These are phyloP conservation scores for Blastobotrys malaysiensis DNA, from an alignment of 1,139 yeast species.

Conservation along the genomic window DNA sequence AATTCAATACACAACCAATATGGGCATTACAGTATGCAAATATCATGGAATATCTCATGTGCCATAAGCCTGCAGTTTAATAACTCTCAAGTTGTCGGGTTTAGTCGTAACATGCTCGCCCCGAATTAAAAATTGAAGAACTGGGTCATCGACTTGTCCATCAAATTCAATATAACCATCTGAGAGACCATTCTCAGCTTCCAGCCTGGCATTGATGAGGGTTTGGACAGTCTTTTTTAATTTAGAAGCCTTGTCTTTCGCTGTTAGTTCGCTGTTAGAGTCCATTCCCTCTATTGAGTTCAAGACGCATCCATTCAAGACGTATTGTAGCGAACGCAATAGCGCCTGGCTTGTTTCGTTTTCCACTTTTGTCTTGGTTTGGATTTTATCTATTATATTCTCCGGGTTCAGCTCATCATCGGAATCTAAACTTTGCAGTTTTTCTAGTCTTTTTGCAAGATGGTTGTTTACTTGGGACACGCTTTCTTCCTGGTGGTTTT, in stretches of 20 bases:
- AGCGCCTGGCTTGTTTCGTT: slow-evolving; percentile 7
- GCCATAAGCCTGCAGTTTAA: slow-evolving; percentile 22
- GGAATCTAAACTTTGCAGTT: neutral
- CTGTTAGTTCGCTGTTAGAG: neutral
- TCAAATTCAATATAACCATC: slow-evolving; percentile 16
- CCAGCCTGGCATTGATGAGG: slow-evolving; percentile 22
- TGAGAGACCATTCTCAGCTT: slow-evolving; percentile 5
- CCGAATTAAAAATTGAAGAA: slow-evolving; percentile 18
- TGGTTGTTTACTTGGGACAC: neutral
- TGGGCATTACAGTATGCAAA: too few species aligned
- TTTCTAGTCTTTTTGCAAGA: neutral
- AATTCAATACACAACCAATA: too few species aligned
- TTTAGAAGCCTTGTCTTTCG: slow-evolving; percentile 3
- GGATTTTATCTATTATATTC: slow-evolving; percentile 9
- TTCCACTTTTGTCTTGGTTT: neutral
- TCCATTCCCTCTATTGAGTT: slow-evolving; percentile 4
- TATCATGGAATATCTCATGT: too few species aligned
- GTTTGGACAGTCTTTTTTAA: slow-evolving; percentile 14
- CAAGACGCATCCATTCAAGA: slow-evolving; percentile 15
- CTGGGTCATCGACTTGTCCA: slow-evolving; percentile 12
- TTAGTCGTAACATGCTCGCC: slow-evolving; percentile 19
- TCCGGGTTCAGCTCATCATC: neutral
- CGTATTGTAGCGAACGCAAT: slow-evolving; percentile 11
- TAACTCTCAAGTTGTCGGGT: slow-evolving; percentile 13
- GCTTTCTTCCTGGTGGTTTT: neutral